Evolutionary conservation across 2,329 filamentous ascomycete species (phyloP).

Genomic region (Hypoxylon sp.): DNA sequence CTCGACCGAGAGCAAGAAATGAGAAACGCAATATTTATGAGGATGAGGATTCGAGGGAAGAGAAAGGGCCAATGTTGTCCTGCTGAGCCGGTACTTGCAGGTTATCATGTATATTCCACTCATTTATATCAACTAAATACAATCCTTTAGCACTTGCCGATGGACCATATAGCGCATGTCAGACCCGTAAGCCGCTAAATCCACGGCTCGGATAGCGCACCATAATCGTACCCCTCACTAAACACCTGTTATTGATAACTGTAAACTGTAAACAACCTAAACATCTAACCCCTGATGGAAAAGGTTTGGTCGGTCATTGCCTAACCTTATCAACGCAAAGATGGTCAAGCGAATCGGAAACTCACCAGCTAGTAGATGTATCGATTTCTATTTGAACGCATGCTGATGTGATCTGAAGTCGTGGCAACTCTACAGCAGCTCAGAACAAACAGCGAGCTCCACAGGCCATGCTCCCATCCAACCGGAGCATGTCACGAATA

Average conservation of each 20-base stretch:
- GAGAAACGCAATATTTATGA: conserved; percentile 4
- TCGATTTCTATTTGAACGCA: not conserved
- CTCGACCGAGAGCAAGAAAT: conserved; percentile 43
- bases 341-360: not conserved
- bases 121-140: not conserved
- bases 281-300: no score
- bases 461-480: not conserved
- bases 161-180: no score
- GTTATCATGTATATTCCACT: not conserved
- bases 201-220: not conserved
- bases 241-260: no score
- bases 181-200: not conserved
- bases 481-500: not conserved
- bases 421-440: not conserved
- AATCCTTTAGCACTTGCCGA: not conserved
- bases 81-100: no score
- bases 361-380: not conserved
- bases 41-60: no score
- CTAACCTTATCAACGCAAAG: not conserved
- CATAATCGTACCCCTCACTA: not conserved
- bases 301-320: no score
- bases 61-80: no score
- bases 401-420: not conserved
- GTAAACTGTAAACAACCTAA: no score
- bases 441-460: not conserved